These are phyloP conservation scores for Naegleria gruberi DNA, from an alignment of 208 protist species.

Conservation along the genomic window DNA sequence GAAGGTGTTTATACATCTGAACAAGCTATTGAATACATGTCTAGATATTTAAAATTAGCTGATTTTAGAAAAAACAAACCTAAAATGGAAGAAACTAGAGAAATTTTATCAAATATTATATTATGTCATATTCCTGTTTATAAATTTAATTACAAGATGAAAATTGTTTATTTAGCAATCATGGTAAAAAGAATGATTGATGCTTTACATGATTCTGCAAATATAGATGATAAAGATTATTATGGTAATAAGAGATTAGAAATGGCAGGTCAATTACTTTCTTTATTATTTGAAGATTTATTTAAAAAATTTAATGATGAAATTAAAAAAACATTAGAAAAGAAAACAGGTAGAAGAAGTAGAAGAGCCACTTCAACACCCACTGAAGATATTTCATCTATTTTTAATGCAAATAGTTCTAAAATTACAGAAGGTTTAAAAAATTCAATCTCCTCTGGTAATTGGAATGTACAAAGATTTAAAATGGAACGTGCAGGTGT, in stretches of 20 bases:
- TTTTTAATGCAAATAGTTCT: slow-evolving; percentile 78
- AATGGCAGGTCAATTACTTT: slow-evolving; percentile 93
- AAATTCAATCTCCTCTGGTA: slow-evolving; percentile 91
- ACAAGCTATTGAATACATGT: slow-evolving; percentile 86
- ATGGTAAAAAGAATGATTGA: slow-evolving; percentile 95
- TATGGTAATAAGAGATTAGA: slow-evolving; percentile 99
- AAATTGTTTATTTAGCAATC: slow-evolving; percentile 90
- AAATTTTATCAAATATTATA: slow-evolving; percentile 57
- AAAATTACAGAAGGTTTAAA: slow-evolving; percentile 93
- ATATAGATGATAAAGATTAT: slow-evolving; percentile 97
- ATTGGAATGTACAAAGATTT: slow-evolving; percentile 93
- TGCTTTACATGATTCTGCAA: slow-evolving; percentile 65
- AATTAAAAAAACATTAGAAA: slow-evolving; percentile 79
- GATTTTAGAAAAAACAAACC: background rate
- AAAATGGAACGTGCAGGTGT: slow-evolving; percentile 82
- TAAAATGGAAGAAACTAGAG: slow-evolving; percentile 56
- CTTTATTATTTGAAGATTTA: slow-evolving; percentile 95
- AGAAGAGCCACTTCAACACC: slow-evolving; percentile 43
- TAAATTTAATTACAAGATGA: slow-evolving; percentile 92
- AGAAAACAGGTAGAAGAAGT: slow-evolving; percentile 74
- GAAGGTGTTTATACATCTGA: slow-evolving; percentile 77
- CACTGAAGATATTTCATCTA: slow-evolving; percentile 70
- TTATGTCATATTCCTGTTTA: slow-evolving; percentile 85
- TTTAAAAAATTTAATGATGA: slow-evolving; percentile 96
- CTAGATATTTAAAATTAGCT: slow-evolving; percentile 25